These are phyloP conservation scores for Stereum hirsutum DNA, from an alignment of 1,284 basidiomycete genomes.

Conservation along the genomic window DNA sequence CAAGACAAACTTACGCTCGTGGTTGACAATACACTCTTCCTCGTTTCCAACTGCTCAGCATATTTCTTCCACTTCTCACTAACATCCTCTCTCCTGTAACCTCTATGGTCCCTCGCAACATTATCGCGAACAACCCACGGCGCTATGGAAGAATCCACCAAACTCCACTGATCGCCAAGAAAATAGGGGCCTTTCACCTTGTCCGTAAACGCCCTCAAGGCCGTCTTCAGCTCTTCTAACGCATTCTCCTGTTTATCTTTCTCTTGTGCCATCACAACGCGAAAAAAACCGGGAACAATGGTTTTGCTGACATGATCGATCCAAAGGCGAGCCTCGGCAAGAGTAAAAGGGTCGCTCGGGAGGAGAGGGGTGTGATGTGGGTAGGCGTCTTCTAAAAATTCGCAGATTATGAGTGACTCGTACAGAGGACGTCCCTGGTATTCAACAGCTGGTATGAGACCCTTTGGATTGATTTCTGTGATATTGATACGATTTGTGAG, in stretches of 20 bases:
- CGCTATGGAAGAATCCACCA: slow-evolving; percentile 50
- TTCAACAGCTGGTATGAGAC: slow-evolving; percentile 56
- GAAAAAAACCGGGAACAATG: slow-evolving; percentile 43
- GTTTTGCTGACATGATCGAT: slow-evolving; percentile 43
- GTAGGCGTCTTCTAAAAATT: slow-evolving; percentile 55
- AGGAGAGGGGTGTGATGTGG: slow-evolving; percentile 37
- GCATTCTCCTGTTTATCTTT: slow-evolving; percentile 36
- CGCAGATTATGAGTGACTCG: slow-evolving; percentile 50
- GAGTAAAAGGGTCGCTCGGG: slow-evolving; percentile 37
- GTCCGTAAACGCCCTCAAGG: slow-evolving; percentile 34
- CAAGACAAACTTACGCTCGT: slow-evolving; percentile 32
- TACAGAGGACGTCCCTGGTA: slow-evolving; percentile 48
- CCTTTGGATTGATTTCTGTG: slow-evolving; percentile 54
- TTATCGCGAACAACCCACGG: slow-evolving; percentile 49
- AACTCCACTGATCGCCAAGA: slow-evolving; percentile 41
- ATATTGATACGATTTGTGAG: background rate
- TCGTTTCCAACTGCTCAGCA: slow-evolving; percentile 29
- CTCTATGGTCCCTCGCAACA: slow-evolving; percentile 38
- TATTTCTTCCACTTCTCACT: slow-evolving; percentile 38
- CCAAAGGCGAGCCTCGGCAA: slow-evolving; percentile 43
- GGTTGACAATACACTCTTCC: slow-evolving; percentile 41
- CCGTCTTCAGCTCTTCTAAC: slow-evolving; percentile 34
- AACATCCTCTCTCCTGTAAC: slow-evolving; percentile 34
- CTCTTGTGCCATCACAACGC: slow-evolving; percentile 44
- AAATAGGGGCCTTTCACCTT: slow-evolving; percentile 53